These are phyloP conservation scores for Bacterosira constricta DNA, from an alignment of 108 stramenopile genomes.

Conservation along the genomic window DNA sequence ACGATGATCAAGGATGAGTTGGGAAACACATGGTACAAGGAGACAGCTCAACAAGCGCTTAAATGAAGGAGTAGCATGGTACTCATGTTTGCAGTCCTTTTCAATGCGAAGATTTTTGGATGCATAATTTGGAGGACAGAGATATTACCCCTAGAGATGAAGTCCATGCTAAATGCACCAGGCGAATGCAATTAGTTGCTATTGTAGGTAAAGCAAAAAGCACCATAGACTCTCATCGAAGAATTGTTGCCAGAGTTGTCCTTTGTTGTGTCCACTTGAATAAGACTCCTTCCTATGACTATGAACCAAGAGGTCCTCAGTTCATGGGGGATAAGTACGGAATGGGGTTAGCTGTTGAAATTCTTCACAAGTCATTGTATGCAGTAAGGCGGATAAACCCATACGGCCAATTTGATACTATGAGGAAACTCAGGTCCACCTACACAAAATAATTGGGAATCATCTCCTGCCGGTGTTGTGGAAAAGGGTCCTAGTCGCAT, in stretches of 20 bases:
- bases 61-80: background rate
- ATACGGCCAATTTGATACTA: conserved; percentile 28
- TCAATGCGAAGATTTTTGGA: too few relatives aligned
- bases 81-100: too few relatives aligned
- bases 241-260: background rate
- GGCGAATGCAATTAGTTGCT: conserved; percentile 51
- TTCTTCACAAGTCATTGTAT: conserved; percentile 15
- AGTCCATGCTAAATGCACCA: background rate
- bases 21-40: background rate
- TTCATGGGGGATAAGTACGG: conserved; percentile 26
- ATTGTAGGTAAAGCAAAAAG: background rate
- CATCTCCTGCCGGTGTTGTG: background rate
- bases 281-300: conserved; percentile 13
- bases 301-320: conserved; percentile 10
- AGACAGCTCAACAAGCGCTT: too few relatives aligned
- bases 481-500: background rate
- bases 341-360: conserved; percentile 28
- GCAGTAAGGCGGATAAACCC: conserved; percentile 15
- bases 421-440: conserved; percentile 18
- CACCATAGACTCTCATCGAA: background rate
- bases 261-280: background rate
- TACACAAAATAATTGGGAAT: conserved; percentile 3
- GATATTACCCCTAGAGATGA: background rate
- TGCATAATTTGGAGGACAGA: too few relatives aligned
- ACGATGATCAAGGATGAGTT: background rate